These are phyloP conservation scores for Aspergillus alliaceus DNA, from an alignment of 2,329 filamentous ascomycete species.

Conservation along the genomic window DNA sequence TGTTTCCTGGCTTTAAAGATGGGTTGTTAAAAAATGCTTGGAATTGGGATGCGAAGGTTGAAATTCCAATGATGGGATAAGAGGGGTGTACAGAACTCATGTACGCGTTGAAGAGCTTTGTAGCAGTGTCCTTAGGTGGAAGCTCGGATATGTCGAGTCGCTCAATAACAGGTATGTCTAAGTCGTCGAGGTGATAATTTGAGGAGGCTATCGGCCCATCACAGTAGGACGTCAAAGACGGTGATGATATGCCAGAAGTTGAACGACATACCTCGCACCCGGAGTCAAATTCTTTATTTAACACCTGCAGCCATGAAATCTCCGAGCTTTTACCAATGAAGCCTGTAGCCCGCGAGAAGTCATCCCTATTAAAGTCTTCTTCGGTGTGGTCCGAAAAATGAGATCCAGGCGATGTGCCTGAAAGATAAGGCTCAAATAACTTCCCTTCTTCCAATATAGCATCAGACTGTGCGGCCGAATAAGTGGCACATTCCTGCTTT, in stretches of 20 bases:
- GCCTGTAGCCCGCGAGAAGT: conserved; percentile 39
- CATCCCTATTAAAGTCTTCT: conserved; percentile 44
- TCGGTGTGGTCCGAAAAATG: conserved; percentile 41
- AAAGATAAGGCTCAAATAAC: not conserved
- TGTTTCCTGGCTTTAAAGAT: conserved; percentile 36
- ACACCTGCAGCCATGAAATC: conserved; percentile 45
- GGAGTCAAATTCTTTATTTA: conserved; percentile 34
- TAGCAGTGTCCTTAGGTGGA: conserved; percentile 38
- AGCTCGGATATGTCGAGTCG: conserved; percentile 37
- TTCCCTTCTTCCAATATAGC: not conserved
- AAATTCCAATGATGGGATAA: conserved; percentile 45
- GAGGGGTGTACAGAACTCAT: conserved; percentile 44
- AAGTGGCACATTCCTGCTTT: conserved; percentile 25
- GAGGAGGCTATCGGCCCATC: conserved; percentile 28
- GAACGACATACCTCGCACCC: conserved; percentile 22
- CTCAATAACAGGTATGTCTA: conserved; percentile 36
- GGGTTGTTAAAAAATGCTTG: conserved; percentile 38
- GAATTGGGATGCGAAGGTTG: conserved; percentile 44
- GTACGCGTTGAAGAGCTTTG: conserved; percentile 42
- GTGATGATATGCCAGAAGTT: conserved; percentile 25
- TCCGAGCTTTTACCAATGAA: conserved; percentile 48
- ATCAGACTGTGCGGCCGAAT: conserved; percentile 19
- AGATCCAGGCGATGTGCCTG: not conserved
- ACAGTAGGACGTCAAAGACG: conserved; percentile 24
- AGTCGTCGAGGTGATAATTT: conserved; percentile 44